These are phyloP conservation scores for Aquilaria malaccensis DNA, from an alignment of 345 rosid genomes.

Conservation along the genomic window DNA sequence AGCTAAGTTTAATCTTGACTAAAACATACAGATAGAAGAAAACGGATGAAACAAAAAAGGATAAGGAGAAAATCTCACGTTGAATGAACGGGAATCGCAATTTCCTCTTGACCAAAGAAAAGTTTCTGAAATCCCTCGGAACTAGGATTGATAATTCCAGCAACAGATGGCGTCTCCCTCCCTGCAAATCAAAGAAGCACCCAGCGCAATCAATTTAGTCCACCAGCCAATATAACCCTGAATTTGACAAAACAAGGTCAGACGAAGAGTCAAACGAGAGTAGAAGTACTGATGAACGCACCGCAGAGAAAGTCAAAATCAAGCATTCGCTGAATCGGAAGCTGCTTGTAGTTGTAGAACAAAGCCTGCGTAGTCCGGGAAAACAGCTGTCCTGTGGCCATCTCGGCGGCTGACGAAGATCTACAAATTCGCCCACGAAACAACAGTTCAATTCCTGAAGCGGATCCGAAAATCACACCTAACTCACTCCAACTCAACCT, in stretches of 20 bases:
- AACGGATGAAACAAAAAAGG: neutral
- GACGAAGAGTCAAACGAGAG: neutral
- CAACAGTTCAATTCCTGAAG: no score
- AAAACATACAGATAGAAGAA: no score
- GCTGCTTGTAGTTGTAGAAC: constrained; percentile 66
- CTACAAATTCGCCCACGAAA: constrained; percentile 17
- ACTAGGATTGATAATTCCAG: constrained; percentile 63
- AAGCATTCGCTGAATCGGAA: constrained; percentile 71
- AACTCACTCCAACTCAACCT: no score
- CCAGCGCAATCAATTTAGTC: neutral
- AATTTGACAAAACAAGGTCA: neutral
- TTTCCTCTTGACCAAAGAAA: constrained; percentile 71
- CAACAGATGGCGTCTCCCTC: constrained; percentile 64
- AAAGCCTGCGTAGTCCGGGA: constrained; percentile 52
- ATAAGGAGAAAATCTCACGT: constrained; percentile 22
- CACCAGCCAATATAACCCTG: neutral
- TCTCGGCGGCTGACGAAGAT: constrained; percentile 22
- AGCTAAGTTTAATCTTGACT: no score
- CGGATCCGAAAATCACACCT: no score
- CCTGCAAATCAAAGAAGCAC: constrained; percentile 21
- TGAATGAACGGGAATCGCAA: constrained; percentile 66
- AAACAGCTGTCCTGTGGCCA: constrained; percentile 66
- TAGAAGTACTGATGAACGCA: constrained; percentile 9
- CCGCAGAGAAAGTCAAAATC: constrained; percentile 76
- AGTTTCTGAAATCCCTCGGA: constrained; percentile 70